Evolutionary conservation across 306 rosid genomes (phyloP), one percentile per base, ranked within the genome.

Genomic region (Biancaea sappan): DNA sequence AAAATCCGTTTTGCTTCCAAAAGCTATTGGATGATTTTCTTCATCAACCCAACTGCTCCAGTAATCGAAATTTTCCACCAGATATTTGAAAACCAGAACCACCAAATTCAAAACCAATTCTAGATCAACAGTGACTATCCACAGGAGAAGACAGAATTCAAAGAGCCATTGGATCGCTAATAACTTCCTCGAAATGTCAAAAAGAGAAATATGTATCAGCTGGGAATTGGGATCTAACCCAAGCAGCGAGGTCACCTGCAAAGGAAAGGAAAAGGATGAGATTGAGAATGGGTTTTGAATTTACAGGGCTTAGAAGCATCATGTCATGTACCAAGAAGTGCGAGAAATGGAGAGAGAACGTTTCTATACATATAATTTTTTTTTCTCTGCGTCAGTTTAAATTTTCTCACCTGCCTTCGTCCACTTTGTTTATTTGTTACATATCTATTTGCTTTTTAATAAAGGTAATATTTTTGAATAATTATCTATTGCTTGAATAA

Each of bases 91-190:
- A 74, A 70, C 22, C 29, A 4, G 28, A 54, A 44, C n/a, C 43
- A n/a, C 6, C 38, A 51, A 52, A 31, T 31, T 43, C 37, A 54
- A 21, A 38, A 46, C 61, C 32, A 16, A 57, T 43, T 31, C 44
- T 4, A 58, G 69, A 50, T 76, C 69, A 68, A 26, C 6, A 21
- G 10, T 19, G 14, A 62, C 21, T 26, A 25, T 29, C 41, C 41
- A 34, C 74, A 12, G 37, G 31, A 18, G 61, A 11, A 15, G 4
- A 58, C 74, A 69, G 60, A 69, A 77, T 77, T 80, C 87, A 35
- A 82, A 82, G 83, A 51, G 29, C 16, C 32, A 80, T 77, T 41
- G 87, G 77, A 69, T 69, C 73, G 61, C 47, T 48, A 21, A 69
- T 31, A 19, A 9, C 5, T 47, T 31, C 47, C 32, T 32, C 34